phyloP scores from a whole-genome alignment of 495 filamentous ascomycete genomes.

The Hypoxylon subgilvum region DNA sequence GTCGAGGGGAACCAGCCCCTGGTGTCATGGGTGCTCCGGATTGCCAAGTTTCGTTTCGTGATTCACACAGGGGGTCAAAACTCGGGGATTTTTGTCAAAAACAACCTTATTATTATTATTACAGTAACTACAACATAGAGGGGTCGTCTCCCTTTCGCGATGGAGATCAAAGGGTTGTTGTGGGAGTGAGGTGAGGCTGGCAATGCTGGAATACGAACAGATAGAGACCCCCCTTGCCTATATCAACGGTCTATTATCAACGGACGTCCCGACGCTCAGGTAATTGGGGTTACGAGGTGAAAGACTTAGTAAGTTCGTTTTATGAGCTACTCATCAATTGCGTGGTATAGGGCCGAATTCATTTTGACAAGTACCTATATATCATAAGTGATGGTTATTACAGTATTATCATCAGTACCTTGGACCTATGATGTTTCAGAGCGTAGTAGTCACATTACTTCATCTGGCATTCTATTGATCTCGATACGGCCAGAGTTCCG shows the following conservation, averaged over 20 bases:
- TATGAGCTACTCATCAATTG: slow-evolving; percentile 9
- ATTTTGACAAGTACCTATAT: slow-evolving; percentile 5
- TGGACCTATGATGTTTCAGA: slow-evolving; percentile 30
- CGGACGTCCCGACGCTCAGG: slow-evolving; percentile 21
- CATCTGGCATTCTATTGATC: slow-evolving; percentile 36
- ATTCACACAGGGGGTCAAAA: slow-evolving; percentile 31
- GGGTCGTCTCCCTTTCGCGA: no score
- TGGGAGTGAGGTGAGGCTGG: slow-evolving; percentile 6
- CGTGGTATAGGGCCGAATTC: slow-evolving; percentile 26
- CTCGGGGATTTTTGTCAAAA: slow-evolving; percentile 11
- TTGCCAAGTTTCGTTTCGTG: slow-evolving; percentile 27
- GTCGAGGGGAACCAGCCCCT: slow-evolving; percentile 18
- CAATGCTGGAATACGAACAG: not conserved
- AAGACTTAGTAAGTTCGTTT: slow-evolving; percentile 16
- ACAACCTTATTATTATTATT: slow-evolving; percentile 29
- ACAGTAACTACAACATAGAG: slow-evolving; percentile 2
- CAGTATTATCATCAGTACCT: slow-evolving; percentile 17
- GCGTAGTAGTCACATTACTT: slow-evolving; percentile 35
- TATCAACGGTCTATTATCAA: slow-evolving; percentile 17
- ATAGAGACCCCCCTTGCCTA: slow-evolving; percentile 8
- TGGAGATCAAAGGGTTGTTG: not conserved
- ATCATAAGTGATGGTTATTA: slow-evolving; percentile 4
- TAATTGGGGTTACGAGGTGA: slow-evolving; percentile 3
- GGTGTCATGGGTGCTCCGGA: slow-evolving; percentile 17
- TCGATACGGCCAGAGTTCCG: slow-evolving; percentile 25